Evolutionary conservation across 202 grass and related monocot species (phyloP).

Genomic region (Hordeum pubiflorum): DNA sequence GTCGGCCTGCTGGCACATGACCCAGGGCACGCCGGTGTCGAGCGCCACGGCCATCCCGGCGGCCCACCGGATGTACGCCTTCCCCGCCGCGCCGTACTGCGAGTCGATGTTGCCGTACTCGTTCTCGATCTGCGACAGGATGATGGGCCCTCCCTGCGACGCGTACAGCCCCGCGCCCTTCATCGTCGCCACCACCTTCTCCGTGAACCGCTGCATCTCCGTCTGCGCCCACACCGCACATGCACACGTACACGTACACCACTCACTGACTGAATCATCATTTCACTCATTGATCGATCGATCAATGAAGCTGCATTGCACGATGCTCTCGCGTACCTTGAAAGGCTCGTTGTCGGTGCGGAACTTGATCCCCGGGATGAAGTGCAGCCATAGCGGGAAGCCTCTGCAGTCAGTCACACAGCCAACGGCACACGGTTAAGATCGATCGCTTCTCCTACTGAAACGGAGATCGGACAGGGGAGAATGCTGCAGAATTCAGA

Average conservation of each 20-base stretch:
- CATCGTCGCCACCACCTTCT: conserved; percentile 89
- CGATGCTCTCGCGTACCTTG: conserved; percentile 35
- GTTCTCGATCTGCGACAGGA: conserved; percentile 99
- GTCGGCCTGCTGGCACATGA: conserved; percentile 95
- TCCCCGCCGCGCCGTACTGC: conserved; percentile 47
- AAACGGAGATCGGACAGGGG: neutral
- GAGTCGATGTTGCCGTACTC: conserved; percentile 85
- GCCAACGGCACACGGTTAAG: neutral
- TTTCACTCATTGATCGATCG: neutral
- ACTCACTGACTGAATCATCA: neutral
- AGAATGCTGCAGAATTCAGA: neutral
- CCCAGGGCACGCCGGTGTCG: conserved; percentile 94
- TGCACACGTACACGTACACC: neutral
- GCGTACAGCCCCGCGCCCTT: conserved; percentile 89
- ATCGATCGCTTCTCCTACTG: neutral
- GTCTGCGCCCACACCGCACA: conserved; percentile 7
- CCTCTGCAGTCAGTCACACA: conserved; percentile 38
- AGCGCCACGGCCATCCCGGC: conserved; percentile 89
- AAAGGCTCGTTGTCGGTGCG: conserved; percentile 92
- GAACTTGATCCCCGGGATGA: conserved; percentile 91
- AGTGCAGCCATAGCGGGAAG: conserved; percentile 97
- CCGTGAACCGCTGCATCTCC: conserved; percentile 93
- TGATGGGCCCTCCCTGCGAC: conserved; percentile 90
- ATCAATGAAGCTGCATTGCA: neutral
- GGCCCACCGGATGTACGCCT: conserved; percentile 77